Base-by-base conservation (phyloP, 495 filamentous ascomycete species). In the Lasiosphaeriaceae sp. region DNA sequence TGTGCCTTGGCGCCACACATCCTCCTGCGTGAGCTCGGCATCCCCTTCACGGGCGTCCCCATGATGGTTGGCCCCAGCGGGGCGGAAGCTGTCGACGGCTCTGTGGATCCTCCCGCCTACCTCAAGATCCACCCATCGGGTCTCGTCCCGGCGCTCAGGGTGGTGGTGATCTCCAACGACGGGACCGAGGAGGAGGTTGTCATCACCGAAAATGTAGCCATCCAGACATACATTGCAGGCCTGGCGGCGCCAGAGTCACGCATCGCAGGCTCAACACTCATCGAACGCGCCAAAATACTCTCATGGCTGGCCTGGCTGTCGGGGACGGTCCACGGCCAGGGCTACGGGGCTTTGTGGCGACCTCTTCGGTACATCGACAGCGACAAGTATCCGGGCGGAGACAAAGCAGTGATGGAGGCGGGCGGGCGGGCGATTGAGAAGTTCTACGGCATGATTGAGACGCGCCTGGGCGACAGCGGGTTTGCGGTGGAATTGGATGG, bases 381-480 rank as follows among this genome's bases (percentile, higher is more conserved):
- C 12, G 34, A 41, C 2, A 11, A 11, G 11, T 44, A 20, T 12
- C 50, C 50, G 3, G 29, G 37, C 29, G 35, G 26, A 3, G 35
- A 52, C 19, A 26, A 43, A 16, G n/a, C 20, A 6, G 50, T 52
- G n/a, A 17, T n/a, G 12, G 34, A 20, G 12, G 50, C 34, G 8
- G 34, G 50, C 4, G 5, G 50, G n/a, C n/a, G 20, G 19, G 19
- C 20, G 2, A 14, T 52, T 20, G 50, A 41, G 1, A 17, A 24
- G 19, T 52, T 20, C 37, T 52, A 52, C 21, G 17, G 17, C 29
- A 17, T 39, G 50, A 52, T 52, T 21, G 50, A 52, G 50, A 31
- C 19, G 14, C 31, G 50, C 12, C 21, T 52, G 50, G 34, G 17
- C 9, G 50, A 44, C 4, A 19, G 17, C 4, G 14, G 34, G 17